These are phyloP conservation scores for Oropetium thomaeum DNA, from an alignment of 176 grass and related monocot genomes.

Conservation along the genomic window DNA sequence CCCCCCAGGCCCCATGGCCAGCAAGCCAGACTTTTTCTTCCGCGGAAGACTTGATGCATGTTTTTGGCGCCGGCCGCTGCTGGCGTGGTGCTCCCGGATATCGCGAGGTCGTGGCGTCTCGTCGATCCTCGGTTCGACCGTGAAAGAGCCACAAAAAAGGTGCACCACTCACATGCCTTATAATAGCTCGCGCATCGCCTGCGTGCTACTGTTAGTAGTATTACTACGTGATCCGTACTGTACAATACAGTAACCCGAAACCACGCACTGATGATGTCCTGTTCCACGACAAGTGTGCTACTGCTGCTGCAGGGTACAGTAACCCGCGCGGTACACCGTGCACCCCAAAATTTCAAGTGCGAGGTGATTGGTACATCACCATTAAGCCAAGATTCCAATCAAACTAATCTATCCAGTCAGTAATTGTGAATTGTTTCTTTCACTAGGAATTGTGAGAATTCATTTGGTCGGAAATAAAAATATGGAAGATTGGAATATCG, in stretches of 20 bases:
- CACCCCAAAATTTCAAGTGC: no score
- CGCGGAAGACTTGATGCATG: constrained; percentile 5
- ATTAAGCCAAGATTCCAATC: no score
- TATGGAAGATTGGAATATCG: no score
- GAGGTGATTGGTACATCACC: no score
- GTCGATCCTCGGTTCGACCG: constrained; percentile 15
- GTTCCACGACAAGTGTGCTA: background rate
- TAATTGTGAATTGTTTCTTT: no score
- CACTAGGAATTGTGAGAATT: no score
- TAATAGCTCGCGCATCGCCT: background rate
- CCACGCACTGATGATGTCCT: background rate
- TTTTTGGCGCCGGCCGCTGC: constrained; percentile 21
- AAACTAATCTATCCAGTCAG: no score
- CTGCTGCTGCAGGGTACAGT: no score
- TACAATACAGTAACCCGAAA: background rate
- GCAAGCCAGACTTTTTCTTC: background rate
- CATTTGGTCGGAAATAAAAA: no score
- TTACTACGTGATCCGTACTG: no score
- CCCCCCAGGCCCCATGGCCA: background rate
- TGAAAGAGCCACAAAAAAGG: background rate
- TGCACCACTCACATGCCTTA: background rate
- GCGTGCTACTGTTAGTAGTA: background rate
- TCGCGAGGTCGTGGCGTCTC: constrained; percentile 19
- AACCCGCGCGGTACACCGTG: no score
- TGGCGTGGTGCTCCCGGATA: background rate